Evolutionary conservation across 2,329 filamentous ascomycete genomes (phyloP), one percentile per base, ranked within the genome.

Genomic region (Cladosporium austrohemisphaericum): DNA sequence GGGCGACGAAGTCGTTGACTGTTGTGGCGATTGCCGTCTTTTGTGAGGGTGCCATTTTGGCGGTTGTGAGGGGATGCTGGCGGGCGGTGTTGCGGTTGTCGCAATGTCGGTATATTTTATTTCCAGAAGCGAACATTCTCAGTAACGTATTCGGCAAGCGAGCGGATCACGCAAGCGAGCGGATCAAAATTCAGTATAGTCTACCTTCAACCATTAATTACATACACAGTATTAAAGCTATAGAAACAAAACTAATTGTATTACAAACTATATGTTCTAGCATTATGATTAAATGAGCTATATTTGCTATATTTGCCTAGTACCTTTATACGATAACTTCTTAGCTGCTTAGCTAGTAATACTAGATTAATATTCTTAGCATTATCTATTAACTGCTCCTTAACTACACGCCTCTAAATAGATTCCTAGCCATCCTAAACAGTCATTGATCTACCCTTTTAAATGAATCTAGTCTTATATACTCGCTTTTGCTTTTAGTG

Each of bases 1-100:
- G 77, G 49, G 86, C 71, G 11, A 77, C 76, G 63, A 90, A 94
- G 55, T 83, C 84, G 67, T 73, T 65, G 63, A 82, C 68, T 60
- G 71, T 58, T 14, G 54, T 48, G 1, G 55, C 54, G n/a, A 44
- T 44, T 26, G 41, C 13, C 47, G 46, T 31, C 51, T 46, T 23
- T 50, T 55, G 35, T 18, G 40, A 33, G 28, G 53, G 52, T 6
- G 50, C 51, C 56, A 55, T 58, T 29, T 22, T 50, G 37, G 36
- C n/a, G 6, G 13, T 20, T 37, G 40, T 41, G 18, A 5, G 26
- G 16, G 16, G 25, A 11, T 31, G 5, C n/a, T 35, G 32, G 32
- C 31, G 14, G 26, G 16, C 6, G 25, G 13, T 41, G 38, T 41
- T 26, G 38, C 38, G n/a, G n/a, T n/a, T n/a, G n/a, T n/a, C n/a